Evolutionary conservation across 176 grass and related monocot species (phyloP), one percentile per base, ranked within the genome.

Genomic region (Avena insularis): DNA sequence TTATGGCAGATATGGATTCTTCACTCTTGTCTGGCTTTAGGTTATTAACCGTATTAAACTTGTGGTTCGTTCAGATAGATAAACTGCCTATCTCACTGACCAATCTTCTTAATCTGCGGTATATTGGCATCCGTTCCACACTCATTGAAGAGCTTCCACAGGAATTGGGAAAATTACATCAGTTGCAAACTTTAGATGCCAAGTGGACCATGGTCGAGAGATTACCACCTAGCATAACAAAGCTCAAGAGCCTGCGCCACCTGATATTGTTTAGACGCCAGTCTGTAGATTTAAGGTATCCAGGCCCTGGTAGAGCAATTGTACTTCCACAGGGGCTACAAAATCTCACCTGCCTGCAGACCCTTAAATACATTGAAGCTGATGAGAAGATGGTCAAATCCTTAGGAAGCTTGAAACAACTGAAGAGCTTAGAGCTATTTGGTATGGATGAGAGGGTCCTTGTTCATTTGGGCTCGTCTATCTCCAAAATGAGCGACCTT

Each of bases 131-230:
- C 16, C 69, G 83, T 0, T 35, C 38, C 12, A 90, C 83, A 9
- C 60, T 13, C 4, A 3, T 90, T 0, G 38, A 81, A 76, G 21
- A 77, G 12, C 84, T 86, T 2, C 84, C 83, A 3, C 27, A 63
- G 16, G 50, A 81, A 5, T 1, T 92, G 16, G 91, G 77, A 0
- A 71, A n/a, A 5, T 45, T 92, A 1, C 50, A 38, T 3, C 84
- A 87, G 1, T 53, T 92, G 0, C 79, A 89, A 71, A 87, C 21
- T 1, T 83, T 89, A 53, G 91, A 92, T 61, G 59, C 87, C 27
- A 64, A 79, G 20, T 53, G 48, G 11, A 75, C 75, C 75, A 79
- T 43, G 23, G 20, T 92, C 0, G 40, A 77, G 4, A 79, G 12
- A 20, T 6, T 92, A 14, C 87, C 87, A 19, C 61, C 27, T 0